Evolutionary conservation across 2,329 filamentous ascomycete species (phyloP), one percentile per base, ranked within the genome.

Genomic region (Tolypocladium capitatum): DNA sequence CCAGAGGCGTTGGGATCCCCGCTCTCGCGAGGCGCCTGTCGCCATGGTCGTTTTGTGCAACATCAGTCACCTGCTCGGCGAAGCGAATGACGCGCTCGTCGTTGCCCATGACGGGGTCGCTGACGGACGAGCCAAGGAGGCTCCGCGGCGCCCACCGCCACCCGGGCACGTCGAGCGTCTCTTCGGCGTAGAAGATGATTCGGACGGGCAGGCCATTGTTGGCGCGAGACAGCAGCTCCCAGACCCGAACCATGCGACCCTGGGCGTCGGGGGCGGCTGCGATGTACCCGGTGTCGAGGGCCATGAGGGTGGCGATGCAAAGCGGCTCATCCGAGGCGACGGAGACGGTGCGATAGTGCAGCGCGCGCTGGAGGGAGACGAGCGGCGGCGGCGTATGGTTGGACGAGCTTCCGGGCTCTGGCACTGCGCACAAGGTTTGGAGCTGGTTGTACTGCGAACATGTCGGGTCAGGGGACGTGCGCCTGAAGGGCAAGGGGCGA

Each of bases 241-340:
- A 60, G 4, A 56, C 48, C 10, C 50, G 48, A 14, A 40, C 44
- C 58, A 62, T 60, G 21, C 60, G 51, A 5, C 52, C 28, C 16
- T 55, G 30, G 1, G 46, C 45, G 16, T 51, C 50, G 6, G 47
- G 20, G 13, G 40, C 48, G 2, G 31, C 40, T 5, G 55, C 50
- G 20, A 57, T 50, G n/a, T 48, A 46, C 3, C 42, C 36, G 1
- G 57, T 45, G n/a, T 60, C 51, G 2, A 62, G 52, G 1, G 43
- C 44, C 54, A 62, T 52, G 11, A 62, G 46, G 13, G 59, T 61
- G 1, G 52, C 58, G 18, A 63, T 60, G 36, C 61, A 63, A 1
- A 63, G 51, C 0, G 60, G 48, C 48, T 62, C 59, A 36, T 63
- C 60, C 2, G 53, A 52, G n/a, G 54, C 33, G 1, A 63, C 58